Base-by-base conservation (phyloP, 805 yeast genomes). In the Candida ovalis region DNA sequence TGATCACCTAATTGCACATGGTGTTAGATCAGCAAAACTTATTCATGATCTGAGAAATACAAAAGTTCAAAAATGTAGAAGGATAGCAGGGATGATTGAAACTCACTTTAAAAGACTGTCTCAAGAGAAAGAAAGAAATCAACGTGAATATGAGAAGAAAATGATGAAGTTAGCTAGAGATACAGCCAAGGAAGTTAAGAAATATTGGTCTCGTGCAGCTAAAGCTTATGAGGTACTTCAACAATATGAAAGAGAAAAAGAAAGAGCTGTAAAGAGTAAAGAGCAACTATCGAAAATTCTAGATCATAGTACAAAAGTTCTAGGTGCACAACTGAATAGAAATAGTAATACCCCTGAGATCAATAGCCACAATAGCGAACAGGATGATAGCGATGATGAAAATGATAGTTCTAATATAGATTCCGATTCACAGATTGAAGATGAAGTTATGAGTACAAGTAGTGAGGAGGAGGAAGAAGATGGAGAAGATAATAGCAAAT, bases 191-290 rank as follows among this genome's bases (percentile, higher is more conserved):
- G 89, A 90, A 40, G 97, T 94, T 10, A 85, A 85, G 66, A 89
- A 84, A 63, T 82, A 94, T 60, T 94, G 99, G 99, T 71, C 76
- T 21, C 75, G 90, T 43, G 99, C 97, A 2, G 88, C 84, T 52
- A 89, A 87, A 63, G 95, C 88, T 1, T 84, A 78, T 61, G 75
- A 74, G 43, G 86, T 82, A 15, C 71, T 87, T 50, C 94, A 87
- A 61, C 83, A 84, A 42, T 81, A 84, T 51, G 88, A 86, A 55
- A 84, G 78, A 50, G 96, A 88, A 56, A 91, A 87, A 54, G 76
- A 85, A 57, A 85, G 89, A 61, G 80, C 87, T 46, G 78, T 80
- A 9, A 82, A 85, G 59, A 96, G 97, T 35, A 86, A 90, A 61
- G 87, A 88, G 58, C 96, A 91, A 62, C 73, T 92, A 48, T 82